A percentile compares a stretch with the other conserved stretches of the same genome.
These are phyloP conservation scores for Phytophthora chlamydospora DNA, from an alignment of 352 stramenopile species.

Conservation along the genomic window DNA sequence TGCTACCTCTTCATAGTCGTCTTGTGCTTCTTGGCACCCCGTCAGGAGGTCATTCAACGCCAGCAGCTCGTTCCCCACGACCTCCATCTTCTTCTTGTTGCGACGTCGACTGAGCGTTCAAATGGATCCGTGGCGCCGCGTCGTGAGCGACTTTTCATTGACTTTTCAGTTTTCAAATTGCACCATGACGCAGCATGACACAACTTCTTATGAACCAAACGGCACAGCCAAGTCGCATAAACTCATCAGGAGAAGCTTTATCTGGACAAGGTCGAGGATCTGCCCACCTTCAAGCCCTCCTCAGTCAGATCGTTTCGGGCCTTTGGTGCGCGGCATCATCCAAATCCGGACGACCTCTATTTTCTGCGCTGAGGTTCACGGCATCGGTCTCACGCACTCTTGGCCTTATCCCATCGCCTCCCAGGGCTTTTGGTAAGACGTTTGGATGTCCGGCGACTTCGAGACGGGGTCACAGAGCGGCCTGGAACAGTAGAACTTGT, in stretches of 20 bases:
- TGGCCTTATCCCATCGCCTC: constrained; percentile 23
- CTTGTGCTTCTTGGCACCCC: constrained; percentile 26
- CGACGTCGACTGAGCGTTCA: constrained; percentile 6
- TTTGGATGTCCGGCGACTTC: constrained; percentile 18
- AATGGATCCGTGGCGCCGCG: constrained; percentile 13
- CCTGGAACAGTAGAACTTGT: constrained; percentile 7
- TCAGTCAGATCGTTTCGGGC: constrained; percentile 18
- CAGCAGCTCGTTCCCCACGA: constrained; percentile 37
- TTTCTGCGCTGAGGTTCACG: constrained; percentile 23
- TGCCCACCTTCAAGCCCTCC: background rate
- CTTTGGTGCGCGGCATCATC: constrained; percentile 7
- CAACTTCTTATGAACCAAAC: background rate
- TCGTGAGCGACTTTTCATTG: constrained; percentile 33
- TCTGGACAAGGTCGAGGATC: constrained; percentile 8
- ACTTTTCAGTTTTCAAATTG: too few relatives aligned
- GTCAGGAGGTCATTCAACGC: constrained; percentile 43
- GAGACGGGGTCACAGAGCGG: background rate
- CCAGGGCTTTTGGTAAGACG: constrained; percentile 4
- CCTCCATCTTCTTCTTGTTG: constrained; percentile 31
- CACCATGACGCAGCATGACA: background rate
- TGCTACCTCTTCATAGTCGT: constrained; percentile 35
- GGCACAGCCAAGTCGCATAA: background rate
- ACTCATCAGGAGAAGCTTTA: background rate
- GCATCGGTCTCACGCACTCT: constrained; percentile 6
- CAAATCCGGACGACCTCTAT: constrained; percentile 32